phyloP scores from a whole-genome alignment of 192 early-diverging fungal genomes.

The Podila epicladia region DNA sequence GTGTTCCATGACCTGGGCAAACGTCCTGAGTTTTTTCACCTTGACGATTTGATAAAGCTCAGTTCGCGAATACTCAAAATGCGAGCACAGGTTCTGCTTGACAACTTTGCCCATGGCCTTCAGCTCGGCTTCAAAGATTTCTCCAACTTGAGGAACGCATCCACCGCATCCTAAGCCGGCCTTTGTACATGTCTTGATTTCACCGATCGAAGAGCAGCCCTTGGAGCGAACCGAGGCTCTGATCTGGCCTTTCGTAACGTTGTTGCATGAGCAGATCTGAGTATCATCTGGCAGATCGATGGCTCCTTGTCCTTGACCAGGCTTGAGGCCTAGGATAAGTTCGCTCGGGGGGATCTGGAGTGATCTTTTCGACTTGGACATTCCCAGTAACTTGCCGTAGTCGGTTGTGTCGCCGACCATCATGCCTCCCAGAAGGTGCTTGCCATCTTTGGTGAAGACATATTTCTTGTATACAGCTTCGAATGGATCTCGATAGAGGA shows the following conservation, averaged over 20 bases:
- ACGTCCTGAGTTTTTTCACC: conserved; percentile 62
- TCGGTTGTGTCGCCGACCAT: conserved; percentile 75
- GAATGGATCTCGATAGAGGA: conserved; percentile 65
- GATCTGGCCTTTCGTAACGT: conserved; percentile 70
- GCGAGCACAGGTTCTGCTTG: conserved; percentile 66
- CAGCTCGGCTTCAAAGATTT: conserved; percentile 70
- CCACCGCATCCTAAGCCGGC: conserved; percentile 72
- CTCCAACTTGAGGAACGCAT: conserved; percentile 65
- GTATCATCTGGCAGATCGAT: conserved; percentile 71
- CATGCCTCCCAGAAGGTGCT: conserved; percentile 70
- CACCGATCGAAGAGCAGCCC: conserved; percentile 57
- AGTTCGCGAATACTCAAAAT: conserved; percentile 65
- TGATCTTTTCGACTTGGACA: conserved; percentile 61
- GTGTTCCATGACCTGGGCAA: conserved; percentile 59
- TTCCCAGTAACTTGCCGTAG: conserved; percentile 67
- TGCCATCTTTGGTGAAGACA: conserved; percentile 73
- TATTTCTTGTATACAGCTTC: conserved; percentile 68
- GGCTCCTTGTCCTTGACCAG: conserved; percentile 51
- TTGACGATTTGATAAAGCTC: conserved; percentile 72
- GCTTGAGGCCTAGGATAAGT: conserved; percentile 57
- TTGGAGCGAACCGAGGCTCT: conserved; percentile 53
- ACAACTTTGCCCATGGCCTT: conserved; percentile 64
- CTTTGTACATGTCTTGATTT: conserved; percentile 68
- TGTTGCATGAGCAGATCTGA: conserved; percentile 79
- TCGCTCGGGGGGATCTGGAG: conserved; percentile 62